Conservation (phyloP, 75 land plant genomes). For the Isoetes taiwanensis region DNA sequence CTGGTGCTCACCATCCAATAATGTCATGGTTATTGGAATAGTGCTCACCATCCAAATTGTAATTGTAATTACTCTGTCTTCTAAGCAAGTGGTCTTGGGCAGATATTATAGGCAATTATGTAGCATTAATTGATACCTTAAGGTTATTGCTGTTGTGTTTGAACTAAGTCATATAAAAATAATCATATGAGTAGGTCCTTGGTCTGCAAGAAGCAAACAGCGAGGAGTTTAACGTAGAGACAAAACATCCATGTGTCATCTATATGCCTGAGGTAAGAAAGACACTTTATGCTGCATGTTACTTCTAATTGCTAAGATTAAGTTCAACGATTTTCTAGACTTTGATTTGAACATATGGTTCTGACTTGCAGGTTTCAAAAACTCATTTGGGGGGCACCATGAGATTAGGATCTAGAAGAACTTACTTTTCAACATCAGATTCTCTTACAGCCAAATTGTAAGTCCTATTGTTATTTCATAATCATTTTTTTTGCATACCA, state of each 20-base stretch:
- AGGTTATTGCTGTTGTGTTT: too few species aligned
- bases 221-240: conserved; percentile 55
- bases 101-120: background rate
- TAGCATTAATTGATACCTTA: too few species aligned
- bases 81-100: background rate
- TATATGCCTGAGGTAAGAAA: conserved; percentile 99
- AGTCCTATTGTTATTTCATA: background rate
- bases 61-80: too few species aligned
- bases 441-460: conserved; percentile 85
- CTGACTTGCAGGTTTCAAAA: conserved; percentile 55
- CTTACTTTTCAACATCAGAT: conserved; percentile 45
- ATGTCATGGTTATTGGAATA: too few species aligned
- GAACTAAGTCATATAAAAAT: too few species aligned
- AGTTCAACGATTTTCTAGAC: background rate
- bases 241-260: conserved; percentile 68
- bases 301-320: background rate
- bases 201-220: conserved; percentile 72
- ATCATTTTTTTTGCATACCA: background rate
- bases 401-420: conserved; percentile 84
- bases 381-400: conserved; percentile 92
- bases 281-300: background rate
- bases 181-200: too few species aligned
- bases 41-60: background rate
- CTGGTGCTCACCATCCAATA: too few species aligned
- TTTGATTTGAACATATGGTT: background rate